These are phyloP conservation scores for Monosporascus sp. DNA, from an alignment of 2,329 filamentous ascomycete species.

Conservation along the genomic window DNA sequence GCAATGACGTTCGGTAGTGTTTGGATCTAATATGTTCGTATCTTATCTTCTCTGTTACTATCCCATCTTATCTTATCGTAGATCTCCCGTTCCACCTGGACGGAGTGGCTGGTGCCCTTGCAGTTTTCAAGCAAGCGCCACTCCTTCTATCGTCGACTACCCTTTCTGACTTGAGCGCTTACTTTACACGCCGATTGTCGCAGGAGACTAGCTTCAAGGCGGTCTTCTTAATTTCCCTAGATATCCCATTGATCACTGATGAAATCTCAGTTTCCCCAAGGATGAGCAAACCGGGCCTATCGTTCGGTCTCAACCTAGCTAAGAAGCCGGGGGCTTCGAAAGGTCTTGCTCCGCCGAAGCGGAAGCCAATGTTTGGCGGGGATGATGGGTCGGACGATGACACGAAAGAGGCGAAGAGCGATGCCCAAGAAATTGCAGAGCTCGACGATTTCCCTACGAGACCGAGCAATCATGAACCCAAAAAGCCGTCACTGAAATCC, in stretches of 20 bases:
- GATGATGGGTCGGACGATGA: conserved; percentile 51
- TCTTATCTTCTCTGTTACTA: too few species aligned
- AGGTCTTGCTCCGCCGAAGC: conserved; percentile 38
- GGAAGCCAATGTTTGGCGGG: conserved; percentile 54
- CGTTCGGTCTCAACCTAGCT: conserved; percentile 54
- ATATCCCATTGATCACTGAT: too few species aligned
- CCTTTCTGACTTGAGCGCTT: too few species aligned
- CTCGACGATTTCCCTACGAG: conserved; percentile 44
- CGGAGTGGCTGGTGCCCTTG: not conserved
- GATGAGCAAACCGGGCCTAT: conserved; percentile 34
- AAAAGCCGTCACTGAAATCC: conserved; percentile 24
- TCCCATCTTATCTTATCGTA: too few species aligned
- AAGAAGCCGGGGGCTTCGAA: conserved; percentile 52
- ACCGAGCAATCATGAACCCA: conserved; percentile 16
- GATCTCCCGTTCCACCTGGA: too few species aligned
- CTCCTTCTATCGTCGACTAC: not conserved
- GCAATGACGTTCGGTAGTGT: not conserved
- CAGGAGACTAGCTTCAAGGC: too few species aligned
- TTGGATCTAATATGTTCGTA: too few species aligned
- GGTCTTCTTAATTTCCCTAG: too few species aligned
- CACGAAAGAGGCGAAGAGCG: conserved; percentile 21
- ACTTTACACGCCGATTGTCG: too few species aligned
- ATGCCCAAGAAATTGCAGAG: conserved; percentile 50
- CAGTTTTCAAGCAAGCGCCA: not conserved
- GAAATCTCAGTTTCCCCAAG: not conserved